Base-by-base conservation (phyloP, 164 flowering plant species). In the Kingdonia uniflora region DNA sequence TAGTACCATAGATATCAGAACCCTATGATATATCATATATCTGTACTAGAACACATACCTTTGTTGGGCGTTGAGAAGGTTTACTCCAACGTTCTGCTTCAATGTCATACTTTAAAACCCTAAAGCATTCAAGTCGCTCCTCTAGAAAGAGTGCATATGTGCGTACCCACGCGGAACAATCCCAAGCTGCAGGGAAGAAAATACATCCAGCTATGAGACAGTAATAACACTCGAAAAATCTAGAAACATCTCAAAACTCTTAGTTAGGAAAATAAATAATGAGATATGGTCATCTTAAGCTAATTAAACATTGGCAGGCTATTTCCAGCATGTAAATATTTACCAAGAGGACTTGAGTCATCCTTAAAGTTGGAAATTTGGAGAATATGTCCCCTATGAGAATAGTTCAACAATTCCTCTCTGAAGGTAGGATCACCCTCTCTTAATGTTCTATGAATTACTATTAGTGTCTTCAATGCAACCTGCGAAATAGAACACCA, bases 391-490 rank as follows among this genome's bases (percentile, higher is more conserved):
- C 86, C 88, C 62, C 84, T 75, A 11, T 60, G 75, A 3, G 95
- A 75, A 50, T 74, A 84, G 58, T 78, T 76, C 19, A 87, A 58
- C 42, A 94, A 73, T 74, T 94, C 95, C 61, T 94, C 97, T 65
- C 86, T 77, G 60, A 94, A 94, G n/a, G 92, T 86, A 42, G 99
- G 95, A 74, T 94, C 99, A 22, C 92, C 97, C 60, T 94, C 99
- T 71, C 97, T 81, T 40, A 94, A 64, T 47, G 87, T 80, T 64
- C 99, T 78, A 62, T 94, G 99, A 67, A 89, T 71, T 53, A 94
- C 97, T 71, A 94, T 81, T 76, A 94, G 65, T 42, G 82, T 77
- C 73, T 94, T 94, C 66, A 94, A 61, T 21, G 97, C 99, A 54
- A 94, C 99, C 99, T 89, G 80, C 50, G 19, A 21, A 38, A 14